A percentile compares a stretch with the other conserved stretches of the same genome.
phyloP scores from a whole-genome alignment of 352 stramenopile genomes.

The Globisporangium nagaii region DNA sequence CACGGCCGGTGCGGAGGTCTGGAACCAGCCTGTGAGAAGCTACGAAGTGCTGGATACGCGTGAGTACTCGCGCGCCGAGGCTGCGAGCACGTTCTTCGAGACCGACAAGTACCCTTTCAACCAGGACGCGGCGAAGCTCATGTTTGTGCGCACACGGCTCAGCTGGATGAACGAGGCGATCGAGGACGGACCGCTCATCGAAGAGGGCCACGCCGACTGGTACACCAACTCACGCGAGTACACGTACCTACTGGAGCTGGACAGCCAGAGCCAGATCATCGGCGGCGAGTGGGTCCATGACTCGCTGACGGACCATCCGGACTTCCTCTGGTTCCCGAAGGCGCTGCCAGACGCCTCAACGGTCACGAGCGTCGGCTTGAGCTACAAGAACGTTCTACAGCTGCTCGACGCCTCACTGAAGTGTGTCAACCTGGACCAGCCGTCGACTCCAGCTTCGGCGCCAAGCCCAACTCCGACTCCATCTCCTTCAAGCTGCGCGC shows the following conservation, averaged over 20 bases:
- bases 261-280: not conserved
- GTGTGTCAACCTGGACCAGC: not conserved
- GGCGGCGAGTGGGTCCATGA: constrained; percentile 1
- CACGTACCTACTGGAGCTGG: not conserved
- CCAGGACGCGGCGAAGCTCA: constrained; percentile 1
- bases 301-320: constrained; percentile 6
- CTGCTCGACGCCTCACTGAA: constrained; percentile 8
- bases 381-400: constrained; percentile 3
- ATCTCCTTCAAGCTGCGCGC: not conserved
- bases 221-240: not conserved
- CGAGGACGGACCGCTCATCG: constrained; percentile 5
- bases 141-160: constrained; percentile 9
- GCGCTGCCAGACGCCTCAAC: not conserved
- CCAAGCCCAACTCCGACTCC: not conserved
- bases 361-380: constrained; percentile 6
- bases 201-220: not conserved
- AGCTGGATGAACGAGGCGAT: constrained; percentile 11
- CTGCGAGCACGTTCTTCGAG: not conserved
- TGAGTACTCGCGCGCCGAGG: not conserved
- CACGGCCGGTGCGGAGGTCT: constrained; percentile 9
- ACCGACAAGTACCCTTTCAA: constrained; percentile 17
- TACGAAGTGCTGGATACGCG: constrained; percentile 3
- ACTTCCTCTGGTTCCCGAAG: constrained; percentile 15
- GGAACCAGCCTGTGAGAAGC: constrained; percentile 15
- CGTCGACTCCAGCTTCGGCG: not conserved